Percentiles rank a stretch among this genome's conserved stretches.
These are phyloP conservation scores for Pleurostoma richardsiae DNA, from an alignment of 2,329 filamentous ascomycete genomes.

Conservation along the genomic window DNA sequence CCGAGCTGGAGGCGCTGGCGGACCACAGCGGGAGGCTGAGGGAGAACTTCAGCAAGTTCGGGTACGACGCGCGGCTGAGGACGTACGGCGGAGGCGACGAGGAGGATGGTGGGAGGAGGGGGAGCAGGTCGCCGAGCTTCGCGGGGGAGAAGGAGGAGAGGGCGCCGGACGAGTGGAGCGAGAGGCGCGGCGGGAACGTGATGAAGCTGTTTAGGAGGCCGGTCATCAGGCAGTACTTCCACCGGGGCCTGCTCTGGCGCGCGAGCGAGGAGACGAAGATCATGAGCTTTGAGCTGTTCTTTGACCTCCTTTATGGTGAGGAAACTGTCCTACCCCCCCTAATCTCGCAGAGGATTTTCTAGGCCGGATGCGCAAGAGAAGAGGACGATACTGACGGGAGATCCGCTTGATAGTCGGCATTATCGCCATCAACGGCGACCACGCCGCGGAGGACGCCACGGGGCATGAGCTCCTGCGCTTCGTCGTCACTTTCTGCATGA, in stretches of 20 bases:
- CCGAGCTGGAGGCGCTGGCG: slow-evolving; percentile 48
- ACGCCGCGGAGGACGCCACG: slow-evolving; percentile 49
- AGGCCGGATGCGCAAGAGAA: too few relatives aligned
- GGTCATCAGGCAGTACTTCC: slow-evolving; percentile 60
- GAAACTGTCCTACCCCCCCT: neutral
- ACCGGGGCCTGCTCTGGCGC: slow-evolving; percentile 60
- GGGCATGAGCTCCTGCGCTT: slow-evolving; percentile 54
- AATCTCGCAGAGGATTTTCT: too few relatives aligned
- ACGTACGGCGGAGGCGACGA: slow-evolving; percentile 24
- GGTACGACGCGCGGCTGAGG: slow-evolving; percentile 53
- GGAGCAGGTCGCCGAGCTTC: slow-evolving; percentile 12
- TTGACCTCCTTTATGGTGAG: slow-evolving; percentile 53
- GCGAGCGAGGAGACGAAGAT: slow-evolving; percentile 54
- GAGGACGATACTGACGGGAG: neutral
- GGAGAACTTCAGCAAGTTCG: slow-evolving; percentile 59
- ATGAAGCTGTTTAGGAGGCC: slow-evolving; percentile 56
- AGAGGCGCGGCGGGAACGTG: slow-evolving; percentile 29
- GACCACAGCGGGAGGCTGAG: slow-evolving; percentile 51
- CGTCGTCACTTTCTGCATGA: slow-evolving; percentile 55
- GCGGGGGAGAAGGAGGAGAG: slow-evolving; percentile 3
- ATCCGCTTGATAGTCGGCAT: slow-evolving; percentile 42
- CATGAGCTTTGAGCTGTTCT: slow-evolving; percentile 59
- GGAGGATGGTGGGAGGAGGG: slow-evolving; percentile 29
- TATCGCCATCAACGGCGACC: slow-evolving; percentile 58
- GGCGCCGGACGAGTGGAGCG: slow-evolving; percentile 10